A percentile compares a stretch with the other conserved stretches of the same genome.
phyloP scores from a whole-genome alignment of 148 eudicot genomes.

The Rhododendron molle region DNA sequence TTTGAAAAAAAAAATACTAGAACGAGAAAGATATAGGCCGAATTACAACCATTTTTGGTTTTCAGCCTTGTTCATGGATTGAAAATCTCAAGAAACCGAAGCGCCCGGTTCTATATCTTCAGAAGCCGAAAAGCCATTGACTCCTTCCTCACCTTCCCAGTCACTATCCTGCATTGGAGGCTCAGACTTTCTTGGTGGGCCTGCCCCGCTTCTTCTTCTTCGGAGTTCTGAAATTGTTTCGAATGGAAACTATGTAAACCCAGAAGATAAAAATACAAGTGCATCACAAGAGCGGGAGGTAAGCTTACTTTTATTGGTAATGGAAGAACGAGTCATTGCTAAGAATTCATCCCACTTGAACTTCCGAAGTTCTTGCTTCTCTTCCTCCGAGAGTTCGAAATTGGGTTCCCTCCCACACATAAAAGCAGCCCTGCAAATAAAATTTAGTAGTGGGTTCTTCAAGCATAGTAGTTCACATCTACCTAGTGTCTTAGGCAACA shows the following conservation, averaged over 20 bases:
- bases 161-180: constrained; percentile 24
- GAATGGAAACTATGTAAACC: background rate
- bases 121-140: constrained; percentile 33
- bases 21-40: background rate
- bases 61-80: background rate
- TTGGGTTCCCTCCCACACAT: constrained; percentile 93
- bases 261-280: background rate
- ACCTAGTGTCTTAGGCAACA: background rate
- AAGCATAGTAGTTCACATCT: background rate
- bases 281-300: background rate
- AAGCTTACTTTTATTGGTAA: constrained; percentile 63
- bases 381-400: constrained; percentile 67
- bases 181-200: constrained; percentile 20
- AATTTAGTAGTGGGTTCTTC: background rate
- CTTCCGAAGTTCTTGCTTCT: constrained; percentile 63
- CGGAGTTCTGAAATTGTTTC: constrained; percentile 36
- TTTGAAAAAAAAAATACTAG: background rate
- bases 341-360: constrained; percentile 82
- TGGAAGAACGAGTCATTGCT: constrained; percentile 60
- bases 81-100: constrained; percentile 23
- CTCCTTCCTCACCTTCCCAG: constrained; percentile 40
- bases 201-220: constrained; percentile 26
- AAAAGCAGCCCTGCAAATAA: constrained; percentile 74
- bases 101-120: constrained; percentile 39
- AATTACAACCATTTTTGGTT: background rate